These are phyloP conservation scores for Lachnellula occidentalis DNA, from an alignment of 2,329 filamentous ascomycete genomes.

Conservation along the genomic window DNA sequence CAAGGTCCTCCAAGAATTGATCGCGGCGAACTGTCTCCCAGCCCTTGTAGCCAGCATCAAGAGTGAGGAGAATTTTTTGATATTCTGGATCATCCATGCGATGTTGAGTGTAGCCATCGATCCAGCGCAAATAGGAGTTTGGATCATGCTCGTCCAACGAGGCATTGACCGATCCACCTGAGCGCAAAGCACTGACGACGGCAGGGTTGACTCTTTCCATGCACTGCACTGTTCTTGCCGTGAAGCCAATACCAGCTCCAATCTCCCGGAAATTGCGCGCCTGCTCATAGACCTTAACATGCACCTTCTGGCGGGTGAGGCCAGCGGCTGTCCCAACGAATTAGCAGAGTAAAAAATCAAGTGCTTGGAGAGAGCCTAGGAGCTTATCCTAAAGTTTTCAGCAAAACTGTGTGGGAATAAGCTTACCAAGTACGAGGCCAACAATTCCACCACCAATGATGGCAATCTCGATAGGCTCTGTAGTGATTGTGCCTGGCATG, in stretches of 20 bases:
- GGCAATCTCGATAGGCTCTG: constrained; percentile 35
- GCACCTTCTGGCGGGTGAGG: constrained; percentile 39
- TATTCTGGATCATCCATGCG: constrained; percentile 3
- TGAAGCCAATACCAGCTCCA: constrained; percentile 51
- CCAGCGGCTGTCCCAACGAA: constrained; percentile 33
- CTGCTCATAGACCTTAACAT: constrained; percentile 47
- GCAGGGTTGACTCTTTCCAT: constrained; percentile 46
- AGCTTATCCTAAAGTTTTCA: too few species aligned
- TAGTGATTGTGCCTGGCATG: neutral
- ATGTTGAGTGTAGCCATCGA: constrained; percentile 7
- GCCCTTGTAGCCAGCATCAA: constrained; percentile 1
- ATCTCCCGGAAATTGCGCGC: constrained; percentile 49
- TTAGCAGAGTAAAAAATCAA: too few species aligned
- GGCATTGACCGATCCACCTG: constrained; percentile 22
- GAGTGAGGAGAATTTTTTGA: constrained; percentile 10
- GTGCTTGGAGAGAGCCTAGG: too few species aligned
- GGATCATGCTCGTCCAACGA: constrained; percentile 23
- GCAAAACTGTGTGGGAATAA: too few species aligned
- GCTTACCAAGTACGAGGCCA: constrained; percentile 42
- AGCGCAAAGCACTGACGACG: constrained; percentile 36
- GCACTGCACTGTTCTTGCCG: constrained; percentile 48
- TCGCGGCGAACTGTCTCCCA: constrained; percentile 12
- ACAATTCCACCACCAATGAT: constrained; percentile 56
- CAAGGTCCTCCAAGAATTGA: constrained; percentile 36
- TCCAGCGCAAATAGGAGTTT: constrained; percentile 1